These are phyloP conservation scores for Gynochthodes officinalis DNA, from an alignment of 257 asterid species.

Conservation along the genomic window DNA sequence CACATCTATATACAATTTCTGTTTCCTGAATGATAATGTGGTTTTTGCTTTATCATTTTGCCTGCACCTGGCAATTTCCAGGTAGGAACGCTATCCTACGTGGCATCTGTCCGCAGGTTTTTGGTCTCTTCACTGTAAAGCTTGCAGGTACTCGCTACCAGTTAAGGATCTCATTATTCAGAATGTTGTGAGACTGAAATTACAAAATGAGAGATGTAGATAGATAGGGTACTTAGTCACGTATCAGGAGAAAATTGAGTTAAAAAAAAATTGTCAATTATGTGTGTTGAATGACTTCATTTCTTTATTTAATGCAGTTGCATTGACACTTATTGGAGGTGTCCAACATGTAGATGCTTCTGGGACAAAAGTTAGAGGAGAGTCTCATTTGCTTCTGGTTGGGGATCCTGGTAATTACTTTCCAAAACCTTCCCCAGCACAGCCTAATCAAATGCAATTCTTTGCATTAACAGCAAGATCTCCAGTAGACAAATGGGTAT, in stretches of 20 bases:
- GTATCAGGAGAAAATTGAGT: background rate
- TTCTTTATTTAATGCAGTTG: constrained; percentile 52
- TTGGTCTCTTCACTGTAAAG: constrained; percentile 96
- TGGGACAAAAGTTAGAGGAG: constrained; percentile 96
- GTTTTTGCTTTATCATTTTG: constrained; percentile 10
- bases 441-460: constrained; percentile 1
- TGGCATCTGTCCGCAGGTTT: constrained; percentile 93
- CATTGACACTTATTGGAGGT: constrained; percentile 88
- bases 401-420: constrained; percentile 91
- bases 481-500: constrained; percentile 4
- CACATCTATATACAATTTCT: constrained; percentile 4
- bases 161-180: constrained; percentile 11
- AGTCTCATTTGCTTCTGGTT: constrained; percentile 95
- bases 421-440: background rate
- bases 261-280: background rate
- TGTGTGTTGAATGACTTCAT: constrained; percentile 6
- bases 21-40: background rate
- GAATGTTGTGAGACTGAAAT: background rate
- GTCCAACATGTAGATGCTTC: constrained; percentile 95
- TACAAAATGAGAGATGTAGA: background rate
- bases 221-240: background rate
- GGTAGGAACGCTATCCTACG: constrained; percentile 94
- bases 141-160: constrained; percentile 69
- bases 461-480: background rate
- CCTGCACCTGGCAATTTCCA: constrained; percentile 20